Evolutionary conservation across 164 flowering plant species (phyloP).

Genomic region (Chimonanthus salicifolius): DNA sequence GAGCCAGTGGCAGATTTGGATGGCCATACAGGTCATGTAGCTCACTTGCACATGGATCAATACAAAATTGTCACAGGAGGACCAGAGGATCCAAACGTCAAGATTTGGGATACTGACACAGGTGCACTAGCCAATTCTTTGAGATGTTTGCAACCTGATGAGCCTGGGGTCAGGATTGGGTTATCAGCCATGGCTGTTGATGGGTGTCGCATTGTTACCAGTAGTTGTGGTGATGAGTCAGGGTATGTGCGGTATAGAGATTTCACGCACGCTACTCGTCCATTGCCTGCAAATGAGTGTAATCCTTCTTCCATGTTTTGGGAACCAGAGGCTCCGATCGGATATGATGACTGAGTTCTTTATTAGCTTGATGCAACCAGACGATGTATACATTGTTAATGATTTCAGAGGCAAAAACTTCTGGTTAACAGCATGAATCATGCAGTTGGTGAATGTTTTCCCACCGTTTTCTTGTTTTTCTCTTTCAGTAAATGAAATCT

Average conservation of each 20-base stretch:
- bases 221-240: slow-evolving; percentile 14
- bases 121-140: slow-evolving; percentile 37
- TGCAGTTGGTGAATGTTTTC: too few relatives aligned
- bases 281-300: slow-evolving; percentile 15
- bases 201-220: slow-evolving; percentile 46
- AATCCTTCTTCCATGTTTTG: slow-evolving; percentile 42
- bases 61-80: slow-evolving; percentile 61
- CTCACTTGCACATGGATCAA: slow-evolving; percentile 48
- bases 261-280: slow-evolving; percentile 32
- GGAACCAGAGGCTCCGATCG: slow-evolving; percentile 11
- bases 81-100: slow-evolving; percentile 27
- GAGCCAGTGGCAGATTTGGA: slow-evolving; percentile 45
- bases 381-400: background rate
- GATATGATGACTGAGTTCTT: slow-evolving; percentile 13
- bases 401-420: too few relatives aligned
- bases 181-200: slow-evolving; percentile 60
- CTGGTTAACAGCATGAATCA: too few relatives aligned
- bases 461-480: too few relatives aligned
- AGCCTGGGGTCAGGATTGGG: slow-evolving; percentile 11
- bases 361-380: slow-evolving; percentile 27
- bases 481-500: too few relatives aligned
- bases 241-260: slow-evolving; percentile 34
- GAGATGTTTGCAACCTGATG: slow-evolving; percentile 13
- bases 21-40: slow-evolving; percentile 48
- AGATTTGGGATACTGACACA: slow-evolving; percentile 53